Evolutionary conservation across 345 rosid genomes (phyloP).

Genomic region (Firmiana major): DNA sequence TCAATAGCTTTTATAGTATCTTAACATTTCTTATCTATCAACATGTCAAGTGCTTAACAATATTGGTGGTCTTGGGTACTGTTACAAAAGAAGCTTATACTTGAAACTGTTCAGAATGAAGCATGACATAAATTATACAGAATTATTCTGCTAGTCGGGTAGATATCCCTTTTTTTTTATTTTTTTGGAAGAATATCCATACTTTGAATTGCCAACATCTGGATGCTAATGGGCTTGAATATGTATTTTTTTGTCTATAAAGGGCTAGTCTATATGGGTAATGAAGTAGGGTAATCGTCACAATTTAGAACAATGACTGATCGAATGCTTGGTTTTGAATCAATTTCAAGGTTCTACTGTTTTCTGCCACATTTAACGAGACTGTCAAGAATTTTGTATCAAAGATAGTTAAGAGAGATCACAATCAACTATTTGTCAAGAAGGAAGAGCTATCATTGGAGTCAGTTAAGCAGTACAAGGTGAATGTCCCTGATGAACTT

Average conservation of each 20-base stretch:
- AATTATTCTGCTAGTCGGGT: background rate
- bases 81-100: background rate
- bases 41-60: background rate
- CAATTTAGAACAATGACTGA: background rate
- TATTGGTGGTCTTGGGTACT: background rate
- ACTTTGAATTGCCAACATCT: background rate
- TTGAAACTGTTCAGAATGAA: background rate
- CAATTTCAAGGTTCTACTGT: conserved; percentile 45
- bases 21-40: background rate
- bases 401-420: conserved; percentile 46
- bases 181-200: background rate
- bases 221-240: background rate
- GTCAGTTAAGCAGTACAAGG: conserved; percentile 90
- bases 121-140: background rate
- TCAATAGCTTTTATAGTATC: background rate
- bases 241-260: background rate
- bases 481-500: conserved; percentile 63
- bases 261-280: background rate
- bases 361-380: conserved; percentile 92
- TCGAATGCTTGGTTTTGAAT: background rate
- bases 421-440: conserved; percentile 86
- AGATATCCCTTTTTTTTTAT: no score
- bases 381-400: conserved; percentile 73
- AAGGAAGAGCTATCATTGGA: conserved; percentile 85
- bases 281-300: background rate